Evolutionary conservation across 129 eudicot genomes (phyloP).

Genomic region (Mikania micrantha): DNA sequence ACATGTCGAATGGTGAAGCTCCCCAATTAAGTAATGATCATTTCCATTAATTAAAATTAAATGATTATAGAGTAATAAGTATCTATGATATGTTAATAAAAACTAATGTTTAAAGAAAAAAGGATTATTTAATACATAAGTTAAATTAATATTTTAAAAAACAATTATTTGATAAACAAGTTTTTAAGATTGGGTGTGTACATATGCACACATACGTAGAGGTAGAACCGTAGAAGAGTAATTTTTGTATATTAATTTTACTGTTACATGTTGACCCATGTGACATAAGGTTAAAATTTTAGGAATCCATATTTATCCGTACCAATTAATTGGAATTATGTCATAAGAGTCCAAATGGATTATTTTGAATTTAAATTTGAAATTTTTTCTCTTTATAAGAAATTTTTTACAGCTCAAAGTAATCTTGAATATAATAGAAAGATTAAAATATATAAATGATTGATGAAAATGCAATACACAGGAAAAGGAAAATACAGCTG

Average conservation of each 20-base stretch:
- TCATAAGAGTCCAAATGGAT: not conserved
- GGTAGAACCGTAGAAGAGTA: not conserved
- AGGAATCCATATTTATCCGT: not conserved
- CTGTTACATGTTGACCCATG: conserved; percentile 12
- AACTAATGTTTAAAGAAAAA: too few species aligned
- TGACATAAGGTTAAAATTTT: not conserved
- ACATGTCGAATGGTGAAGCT: too few species aligned
- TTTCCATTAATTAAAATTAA: too few species aligned
- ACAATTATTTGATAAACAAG: too few species aligned
- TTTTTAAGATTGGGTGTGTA: too few species aligned
- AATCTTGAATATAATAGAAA: not conserved
- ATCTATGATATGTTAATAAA: too few species aligned
- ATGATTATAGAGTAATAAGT: too few species aligned
- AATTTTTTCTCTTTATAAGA: not conserved
- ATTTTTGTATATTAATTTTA: not conserved
- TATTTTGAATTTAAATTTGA: not conserved
- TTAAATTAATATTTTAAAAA: too few species aligned
- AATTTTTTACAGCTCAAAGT: not conserved
- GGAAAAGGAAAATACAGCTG: not conserved
- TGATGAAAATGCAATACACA: too few species aligned
- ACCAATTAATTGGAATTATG: not conserved
- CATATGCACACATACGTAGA: too few species aligned
- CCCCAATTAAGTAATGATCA: too few species aligned
- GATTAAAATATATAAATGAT: not conserved
- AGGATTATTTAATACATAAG: too few species aligned